Evolutionary conservation across 345 rosid species (phyloP).

Genomic region (Populus deltoides): DNA sequence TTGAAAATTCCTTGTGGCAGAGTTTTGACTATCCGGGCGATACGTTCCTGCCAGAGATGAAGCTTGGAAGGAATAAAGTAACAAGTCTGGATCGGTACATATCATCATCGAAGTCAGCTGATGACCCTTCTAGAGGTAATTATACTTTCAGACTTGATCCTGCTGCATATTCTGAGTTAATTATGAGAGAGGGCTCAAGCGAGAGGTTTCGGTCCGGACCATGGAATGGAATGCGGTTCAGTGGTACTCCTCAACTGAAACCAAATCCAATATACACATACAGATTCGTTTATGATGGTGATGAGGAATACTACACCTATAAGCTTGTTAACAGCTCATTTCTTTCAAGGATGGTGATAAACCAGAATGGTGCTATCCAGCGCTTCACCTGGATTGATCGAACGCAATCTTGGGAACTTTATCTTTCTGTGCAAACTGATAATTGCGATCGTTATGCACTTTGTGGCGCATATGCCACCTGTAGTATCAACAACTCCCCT

Average conservation of each 20-base stretch:
- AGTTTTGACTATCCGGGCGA: slow-evolving; percentile 3
- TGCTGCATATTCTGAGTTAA: slow-evolving; percentile 8
- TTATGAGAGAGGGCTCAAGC: background rate
- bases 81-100: slow-evolving; percentile 11
- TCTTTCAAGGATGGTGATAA: background rate
- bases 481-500: background rate
- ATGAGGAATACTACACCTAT: slow-evolving; percentile 9
- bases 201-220: slow-evolving; percentile 8
- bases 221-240: slow-evolving; percentile 11
- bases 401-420: background rate
- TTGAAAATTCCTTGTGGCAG: slow-evolving; percentile 1
- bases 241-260: slow-evolving; percentile 5
- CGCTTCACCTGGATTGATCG: background rate
- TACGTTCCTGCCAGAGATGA: slow-evolving; percentile 19
- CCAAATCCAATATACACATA: background rate
- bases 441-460: slow-evolving; percentile 7
- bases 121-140: slow-evolving; percentile 16
- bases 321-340: slow-evolving; percentile 5
- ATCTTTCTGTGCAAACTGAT: background rate
- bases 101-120: slow-evolving; percentile 7
- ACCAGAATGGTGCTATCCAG: background rate
- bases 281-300: background rate
- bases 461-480: slow-evolving; percentile 12
- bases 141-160: slow-evolving; percentile 1
- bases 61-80: slow-evolving; percentile 9